Evolutionary conservation across 768 basidiomycete species (phyloP), one percentile per base, ranked within the genome.

Genomic region (Suillus subluteus): DNA sequence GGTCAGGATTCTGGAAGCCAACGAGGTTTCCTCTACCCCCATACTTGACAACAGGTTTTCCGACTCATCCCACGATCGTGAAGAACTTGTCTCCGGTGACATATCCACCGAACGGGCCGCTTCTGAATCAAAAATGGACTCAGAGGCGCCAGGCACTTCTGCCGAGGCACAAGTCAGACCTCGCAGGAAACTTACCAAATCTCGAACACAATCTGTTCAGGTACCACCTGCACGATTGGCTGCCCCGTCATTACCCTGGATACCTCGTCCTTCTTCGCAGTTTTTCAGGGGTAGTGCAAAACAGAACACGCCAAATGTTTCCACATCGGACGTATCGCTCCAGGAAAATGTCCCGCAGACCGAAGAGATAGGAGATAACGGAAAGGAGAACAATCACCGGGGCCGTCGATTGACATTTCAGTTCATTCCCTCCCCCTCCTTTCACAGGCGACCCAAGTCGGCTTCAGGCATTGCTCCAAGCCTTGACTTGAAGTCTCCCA

Each of bases 381-480:
- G 6, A 21, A 59, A 62, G 55, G 55, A 63, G 23, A 59, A 35
- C 16, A 63, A 62, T n/a, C 62, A 16, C 7, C 71, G 62, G 64
- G 3, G 59, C 26, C 73, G 67, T 21, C 61, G 76, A 56, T 70
- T 62, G 40, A 76, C 72, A 3, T 76, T 76, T 66, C 73, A 71
- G 9, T 72, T 76, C 7, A 48, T 78, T 4, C 26, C 75, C 2
- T 40, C 75, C 0, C 26, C 73, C 32, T 32, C 68, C n/a, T 70
- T 78, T 41, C 56, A 63, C 6, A 76, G 65, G n/a, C 76, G 66
- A 41, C 68, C 66, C 30, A 76, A 72, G 41, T 55, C 70, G 7
- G 21, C 50, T 21, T 59, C 66, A 0, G 21, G 43, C 12, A 58
- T 66, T 50, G 7, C 40, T 54, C 18, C 54, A 5, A 62, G 50